Percentiles rank a stretch among this genome's conserved stretches.
Conservation (phyloP, 176 grass and related monocot species). For the Musa beccarii region DNA sequence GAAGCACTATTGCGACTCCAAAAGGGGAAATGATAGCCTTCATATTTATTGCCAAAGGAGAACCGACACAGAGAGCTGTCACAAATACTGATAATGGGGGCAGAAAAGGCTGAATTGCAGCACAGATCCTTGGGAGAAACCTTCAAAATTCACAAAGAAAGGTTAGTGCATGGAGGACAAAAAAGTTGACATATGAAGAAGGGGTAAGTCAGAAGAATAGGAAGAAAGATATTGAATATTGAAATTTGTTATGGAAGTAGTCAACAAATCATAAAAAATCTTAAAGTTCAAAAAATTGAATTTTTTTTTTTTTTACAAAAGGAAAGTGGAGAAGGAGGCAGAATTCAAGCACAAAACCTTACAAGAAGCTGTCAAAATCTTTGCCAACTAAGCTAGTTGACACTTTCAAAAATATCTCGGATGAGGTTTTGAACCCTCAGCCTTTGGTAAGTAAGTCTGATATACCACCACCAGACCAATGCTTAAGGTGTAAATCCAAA, state of each 20-base stretch:
- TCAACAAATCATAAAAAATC: neutral
- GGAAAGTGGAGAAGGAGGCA: too few relatives aligned
- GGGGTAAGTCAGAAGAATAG: neutral
- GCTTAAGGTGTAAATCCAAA: neutral
- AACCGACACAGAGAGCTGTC: constrained; percentile 89
- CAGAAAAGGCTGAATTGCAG: constrained; percentile 86
- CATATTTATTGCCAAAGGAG: constrained; percentile 92
- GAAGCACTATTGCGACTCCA: constrained; percentile 63
- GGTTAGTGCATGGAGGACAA: neutral
- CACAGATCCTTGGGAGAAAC: constrained; percentile 70
- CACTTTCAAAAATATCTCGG: too few relatives aligned
- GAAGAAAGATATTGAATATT: neutral
- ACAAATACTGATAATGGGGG: constrained; percentile 87
- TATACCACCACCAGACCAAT: too few relatives aligned
- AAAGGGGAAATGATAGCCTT: constrained; percentile 75
- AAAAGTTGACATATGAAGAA: neutral
- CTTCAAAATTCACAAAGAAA: constrained; percentile 26
- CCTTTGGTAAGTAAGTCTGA: too few relatives aligned
- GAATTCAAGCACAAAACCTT: too few relatives aligned
- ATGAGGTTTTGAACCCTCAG: too few relatives aligned
- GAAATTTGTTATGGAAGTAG: neutral
- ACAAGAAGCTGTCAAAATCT: too few relatives aligned
- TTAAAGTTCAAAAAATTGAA: neutral
- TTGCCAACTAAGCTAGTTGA: too few relatives aligned
- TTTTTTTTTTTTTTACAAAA: too few relatives aligned